Percentiles rank a stretch among this genome's conserved stretches.
Conservation (phyloP, 192 early-diverging fungal genomes). For the Thamnidium elegans region DNA sequence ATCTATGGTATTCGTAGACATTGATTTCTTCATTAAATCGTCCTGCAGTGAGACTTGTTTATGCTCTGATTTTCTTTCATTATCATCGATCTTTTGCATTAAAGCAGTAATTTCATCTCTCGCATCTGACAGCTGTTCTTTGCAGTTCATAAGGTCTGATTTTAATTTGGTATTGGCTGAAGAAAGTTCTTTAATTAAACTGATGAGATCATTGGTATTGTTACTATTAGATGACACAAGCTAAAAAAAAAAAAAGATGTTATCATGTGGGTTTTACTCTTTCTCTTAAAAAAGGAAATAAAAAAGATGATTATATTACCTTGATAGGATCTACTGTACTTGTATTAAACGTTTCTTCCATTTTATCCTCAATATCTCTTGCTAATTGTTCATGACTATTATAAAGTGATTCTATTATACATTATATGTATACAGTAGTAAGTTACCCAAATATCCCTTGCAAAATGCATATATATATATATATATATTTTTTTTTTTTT, state of each 20-base stretch:
- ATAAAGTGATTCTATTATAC: constrained; percentile 32
- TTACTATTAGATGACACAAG: not conserved
- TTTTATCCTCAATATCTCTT: constrained; percentile 13
- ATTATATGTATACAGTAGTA: not conserved
- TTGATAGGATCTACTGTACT: not conserved
- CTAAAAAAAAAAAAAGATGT: not conserved
- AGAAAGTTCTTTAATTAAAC: constrained; percentile 53
- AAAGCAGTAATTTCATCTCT: constrained; percentile 3
- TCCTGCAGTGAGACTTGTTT: not conserved
- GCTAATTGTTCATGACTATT: constrained; percentile 28
- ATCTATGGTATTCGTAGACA: not conserved
- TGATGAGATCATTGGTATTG: constrained; percentile 46
- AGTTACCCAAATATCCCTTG: too few species aligned
- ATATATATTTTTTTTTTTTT: not conserved
- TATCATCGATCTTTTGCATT: constrained; percentile 4
- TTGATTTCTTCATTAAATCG: not conserved
- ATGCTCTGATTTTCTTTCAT: not conserved
- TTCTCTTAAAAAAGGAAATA: not conserved
- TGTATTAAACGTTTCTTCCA: not conserved
- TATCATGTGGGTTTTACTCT: not conserved
- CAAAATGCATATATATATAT: too few species aligned
- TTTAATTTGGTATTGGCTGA: constrained; percentile 53
- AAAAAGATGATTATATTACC: not conserved
- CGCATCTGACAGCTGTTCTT: constrained; percentile 14
- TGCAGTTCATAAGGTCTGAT: constrained; percentile 27